Evolutionary conservation across 352 stramenopile genomes (phyloP), one percentile per base, ranked within the genome.

Genomic region (Globisporangium polare): DNA sequence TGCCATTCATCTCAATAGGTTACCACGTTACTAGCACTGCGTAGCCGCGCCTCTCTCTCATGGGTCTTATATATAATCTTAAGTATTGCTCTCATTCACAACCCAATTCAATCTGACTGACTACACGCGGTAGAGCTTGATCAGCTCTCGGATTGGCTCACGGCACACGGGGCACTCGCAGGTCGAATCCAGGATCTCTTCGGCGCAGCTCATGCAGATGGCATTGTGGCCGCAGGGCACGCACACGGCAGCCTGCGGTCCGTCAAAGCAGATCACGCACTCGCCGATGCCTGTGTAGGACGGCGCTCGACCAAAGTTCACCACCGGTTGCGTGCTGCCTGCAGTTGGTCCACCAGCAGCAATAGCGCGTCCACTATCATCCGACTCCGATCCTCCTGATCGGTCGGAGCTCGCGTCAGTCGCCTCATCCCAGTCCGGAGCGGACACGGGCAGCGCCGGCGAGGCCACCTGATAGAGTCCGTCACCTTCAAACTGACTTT

Each of bases 141-240:
- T 91, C 5, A 95, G 58, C 43, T 93, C 81, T 18, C 83, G 80
- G 49, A 95, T 83, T 5, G 74, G 73, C 5, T 58, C 60, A 13
- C 83, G 77, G 37, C 86, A 95, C 53, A 93, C 78, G 22, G 86
- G 86, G 18, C 86, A 94, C 59, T 89, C 75, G 20, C 75, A 72
- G 15, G 75, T 75, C 5, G 71, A 75, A 7, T 73, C 63, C 5
- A 92, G 63, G 43, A 95, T 81, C 53, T 89, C 75, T 53, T 88
- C 76, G 1, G 80, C 83, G 56, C 84, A 95, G 24, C 61, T 65
- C 83, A 94, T 92, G 58, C 86, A 95, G 15, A 92, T 63, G 13
- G 86, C 83, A 41, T 93, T 90, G 77, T 95, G 83, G 26, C 86
- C 86, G 53, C 86, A 94, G 0, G 86, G 86, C 15, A 94, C 82